A percentile compares a stretch with the other conserved stretches of the same genome.
Evolutionary conservation across 805 yeast genomes (phyloP).

Genomic region (Metschnikowia peoriensis): DNA sequence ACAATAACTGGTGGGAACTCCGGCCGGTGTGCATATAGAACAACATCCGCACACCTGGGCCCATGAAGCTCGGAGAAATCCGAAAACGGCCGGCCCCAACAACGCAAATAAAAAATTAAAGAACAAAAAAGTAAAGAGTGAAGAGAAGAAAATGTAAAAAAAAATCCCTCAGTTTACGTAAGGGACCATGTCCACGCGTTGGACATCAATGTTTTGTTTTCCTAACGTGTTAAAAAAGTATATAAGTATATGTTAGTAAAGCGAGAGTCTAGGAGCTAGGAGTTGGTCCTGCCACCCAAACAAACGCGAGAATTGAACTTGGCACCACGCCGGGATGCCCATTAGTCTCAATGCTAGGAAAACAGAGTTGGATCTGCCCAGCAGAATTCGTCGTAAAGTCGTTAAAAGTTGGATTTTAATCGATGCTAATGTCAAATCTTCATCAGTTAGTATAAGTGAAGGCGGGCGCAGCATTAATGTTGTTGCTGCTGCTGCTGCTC

Average conservation of each 20-base stretch:
- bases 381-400: slow-evolving; percentile 22
- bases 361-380: slow-evolving; percentile 25
- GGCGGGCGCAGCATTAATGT: slow-evolving; percentile 9
- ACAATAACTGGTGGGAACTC: no score
- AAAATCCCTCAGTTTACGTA: no score
- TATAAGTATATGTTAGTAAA: slow-evolving; percentile 2
- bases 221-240: slow-evolving; percentile 11
- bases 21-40: no score
- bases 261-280: background rate
- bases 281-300: slow-evolving; percentile 1
- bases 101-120: no score
- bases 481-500: background rate
- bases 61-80: no score
- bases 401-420: slow-evolving; percentile 41
- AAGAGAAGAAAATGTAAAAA: no score
- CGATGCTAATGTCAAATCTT: slow-evolving; percentile 20
- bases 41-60: no score
- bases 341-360: slow-evolving; percentile 19
- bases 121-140: no score
- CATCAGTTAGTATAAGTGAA: slow-evolving; percentile 32
- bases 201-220: background rate
- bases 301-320: slow-evolving; percentile 14
- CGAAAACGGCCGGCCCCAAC: no score
- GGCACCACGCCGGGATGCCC: slow-evolving; percentile 17
- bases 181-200: no score